Percentiles rank a stretch among this genome's conserved stretches.
Conservation (phyloP, 106 monocot species). For the Apostasia shenzhenica region DNA sequence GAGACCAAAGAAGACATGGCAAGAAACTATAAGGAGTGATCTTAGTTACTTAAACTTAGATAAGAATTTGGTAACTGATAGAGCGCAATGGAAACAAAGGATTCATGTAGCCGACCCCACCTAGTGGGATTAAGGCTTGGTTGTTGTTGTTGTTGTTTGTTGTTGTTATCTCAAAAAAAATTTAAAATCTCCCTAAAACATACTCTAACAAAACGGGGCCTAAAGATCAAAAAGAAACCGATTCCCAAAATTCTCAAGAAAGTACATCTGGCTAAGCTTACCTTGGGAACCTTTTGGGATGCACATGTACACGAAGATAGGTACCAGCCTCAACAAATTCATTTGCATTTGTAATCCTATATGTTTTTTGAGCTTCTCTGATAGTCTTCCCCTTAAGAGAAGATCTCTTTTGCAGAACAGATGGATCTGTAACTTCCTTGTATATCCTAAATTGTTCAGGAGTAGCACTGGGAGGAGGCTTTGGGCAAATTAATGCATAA, state of each 20-base stretch:
- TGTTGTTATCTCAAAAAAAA: no score
- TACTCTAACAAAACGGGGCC: no score
- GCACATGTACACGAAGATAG: slow-evolving; percentile 89
- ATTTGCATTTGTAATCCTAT: slow-evolving; percentile 53
- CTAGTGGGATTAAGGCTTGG: no score
- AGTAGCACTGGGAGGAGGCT: slow-evolving; percentile 80
- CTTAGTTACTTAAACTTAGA: no score
- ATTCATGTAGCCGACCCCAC: no score
- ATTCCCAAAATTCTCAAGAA: neutral
- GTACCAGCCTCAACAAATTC: slow-evolving; percentile 83
- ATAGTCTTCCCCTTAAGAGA: slow-evolving; percentile 94
- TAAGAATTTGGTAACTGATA: no score
- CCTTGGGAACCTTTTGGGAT: slow-evolving; percentile 97
- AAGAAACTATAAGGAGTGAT: no score
- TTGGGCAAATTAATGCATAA: slow-evolving; percentile 90
- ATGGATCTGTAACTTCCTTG: slow-evolving; percentile 69
- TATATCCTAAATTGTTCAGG: slow-evolving; percentile 69
- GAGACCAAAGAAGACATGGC: no score
- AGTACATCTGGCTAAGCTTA: slow-evolving; percentile 8
- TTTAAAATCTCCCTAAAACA: no score
- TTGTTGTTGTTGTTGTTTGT: no score
- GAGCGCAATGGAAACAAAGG: no score
- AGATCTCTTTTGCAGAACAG: slow-evolving; percentile 61
- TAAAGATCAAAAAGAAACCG: no score
- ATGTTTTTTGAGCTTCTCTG: slow-evolving; percentile 94